Percentiles rank a stretch among this genome's conserved stretches.
These are phyloP conservation scores for Ophiocordyceps camponoti-floridani DNA, from an alignment of 2,329 filamentous ascomycete genomes.

Conservation along the genomic window DNA sequence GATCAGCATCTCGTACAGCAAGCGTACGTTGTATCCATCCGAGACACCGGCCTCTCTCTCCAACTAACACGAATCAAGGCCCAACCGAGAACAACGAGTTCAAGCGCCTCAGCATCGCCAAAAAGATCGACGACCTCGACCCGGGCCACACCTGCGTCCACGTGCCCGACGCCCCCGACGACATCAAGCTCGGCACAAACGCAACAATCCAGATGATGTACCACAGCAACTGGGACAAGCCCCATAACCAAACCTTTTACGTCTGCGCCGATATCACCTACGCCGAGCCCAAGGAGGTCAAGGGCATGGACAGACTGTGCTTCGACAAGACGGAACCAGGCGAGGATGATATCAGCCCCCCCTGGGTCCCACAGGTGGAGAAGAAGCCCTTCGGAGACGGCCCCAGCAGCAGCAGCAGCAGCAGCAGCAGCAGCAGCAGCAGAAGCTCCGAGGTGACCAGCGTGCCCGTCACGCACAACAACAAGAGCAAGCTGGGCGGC, in stretches of 20 bases:
- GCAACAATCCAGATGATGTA: constrained; percentile 31
- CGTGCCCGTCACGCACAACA: too few relatives aligned
- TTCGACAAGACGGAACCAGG: constrained; percentile 22
- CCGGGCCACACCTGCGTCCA: constrained; percentile 27
- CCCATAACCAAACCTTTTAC: constrained; percentile 26
- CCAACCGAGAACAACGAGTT: constrained; percentile 21
- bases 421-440: too few relatives aligned
- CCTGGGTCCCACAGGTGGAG: constrained; percentile 2
- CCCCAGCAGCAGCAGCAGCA: too few relatives aligned
- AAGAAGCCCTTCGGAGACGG: background rate
- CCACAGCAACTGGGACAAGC: constrained; percentile 22
- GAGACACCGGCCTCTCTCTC: background rate
- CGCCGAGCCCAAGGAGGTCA: constrained; percentile 15
- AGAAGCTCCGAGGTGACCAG: too few relatives aligned
- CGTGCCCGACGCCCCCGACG: constrained; percentile 14
- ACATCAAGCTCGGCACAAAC: constrained; percentile 19
- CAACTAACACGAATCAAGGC: constrained; percentile 9
- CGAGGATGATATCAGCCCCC: constrained; percentile 4
- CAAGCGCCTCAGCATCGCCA: constrained; percentile 12
- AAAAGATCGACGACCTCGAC: constrained; percentile 19
- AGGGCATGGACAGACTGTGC: constrained; percentile 15
- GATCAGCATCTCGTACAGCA: constrained; percentile 30
- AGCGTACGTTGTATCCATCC: constrained; percentile 15
- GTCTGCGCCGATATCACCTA: constrained; percentile 30
- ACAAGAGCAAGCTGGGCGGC: constrained; percentile 3